These are phyloP conservation scores for Bretziella fagacearum DNA, from an alignment of 2,329 filamentous ascomycete genomes.

Conservation along the genomic window DNA sequence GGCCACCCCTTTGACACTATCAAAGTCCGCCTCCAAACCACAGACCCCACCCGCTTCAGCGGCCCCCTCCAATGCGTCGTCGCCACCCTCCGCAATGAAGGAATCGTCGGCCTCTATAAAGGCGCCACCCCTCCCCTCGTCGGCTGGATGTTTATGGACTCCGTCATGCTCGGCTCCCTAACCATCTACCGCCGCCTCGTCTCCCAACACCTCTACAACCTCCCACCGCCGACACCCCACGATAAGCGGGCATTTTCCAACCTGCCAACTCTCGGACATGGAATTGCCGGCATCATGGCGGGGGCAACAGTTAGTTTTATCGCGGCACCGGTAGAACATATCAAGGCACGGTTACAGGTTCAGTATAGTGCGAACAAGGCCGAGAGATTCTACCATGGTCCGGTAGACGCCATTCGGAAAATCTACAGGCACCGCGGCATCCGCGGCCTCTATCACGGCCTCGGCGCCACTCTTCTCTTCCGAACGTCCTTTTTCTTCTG, in stretches of 20 bases:
- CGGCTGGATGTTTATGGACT: conserved; percentile 98
- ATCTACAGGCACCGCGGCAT: conserved; percentile 58
- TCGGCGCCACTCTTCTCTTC: conserved; percentile 73
- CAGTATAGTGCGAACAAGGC: conserved; percentile 74
- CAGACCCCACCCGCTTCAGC: conserved; percentile 56
- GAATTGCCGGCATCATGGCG: conserved; percentile 70
- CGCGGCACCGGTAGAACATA: conserved; percentile 83
- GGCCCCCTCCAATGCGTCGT: conserved; percentile 74
- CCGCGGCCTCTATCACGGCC: conserved; percentile 66
- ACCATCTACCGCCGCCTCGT: conserved; percentile 77
- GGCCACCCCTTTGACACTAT: conserved; percentile 82
- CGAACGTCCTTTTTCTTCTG: conserved; percentile 92
- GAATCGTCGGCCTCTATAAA: conserved; percentile 76
- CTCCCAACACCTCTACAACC: conserved; percentile 56
- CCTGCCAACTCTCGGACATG: conserved; percentile 66
- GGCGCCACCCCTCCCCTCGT: conserved; percentile 80
- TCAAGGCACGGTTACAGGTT: conserved; percentile 86
- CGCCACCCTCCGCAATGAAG: conserved; percentile 74
- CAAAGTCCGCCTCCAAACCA: conserved; percentile 90
- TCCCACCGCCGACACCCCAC: conserved; percentile 15
- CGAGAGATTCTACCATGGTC: conserved; percentile 66
- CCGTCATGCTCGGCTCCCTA: conserved; percentile 74
- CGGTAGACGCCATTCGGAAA: conserved; percentile 65
- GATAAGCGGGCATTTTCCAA: conserved; percentile 10
- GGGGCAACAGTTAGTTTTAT: conserved; percentile 84